Evolutionary conservation across 257 asterid genomes (phyloP).

Genomic region (Misopates orontium): DNA sequence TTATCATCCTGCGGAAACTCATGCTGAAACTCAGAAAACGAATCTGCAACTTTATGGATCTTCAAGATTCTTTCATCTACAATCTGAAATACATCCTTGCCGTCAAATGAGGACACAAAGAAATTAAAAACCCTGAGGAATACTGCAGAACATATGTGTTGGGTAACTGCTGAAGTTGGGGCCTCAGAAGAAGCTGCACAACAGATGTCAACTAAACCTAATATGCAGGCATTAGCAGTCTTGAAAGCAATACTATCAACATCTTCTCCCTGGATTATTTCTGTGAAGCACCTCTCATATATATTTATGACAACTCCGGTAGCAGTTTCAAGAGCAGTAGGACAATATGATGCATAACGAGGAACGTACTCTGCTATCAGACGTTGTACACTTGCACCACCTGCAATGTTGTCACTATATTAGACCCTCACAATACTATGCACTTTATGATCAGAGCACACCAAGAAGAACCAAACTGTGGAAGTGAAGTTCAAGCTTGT

Average conservation of each 20-base stretch:
- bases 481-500: slow-evolving; percentile 6
- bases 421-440: neutral
- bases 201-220: slow-evolving; percentile 73
- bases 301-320: slow-evolving; percentile 57
- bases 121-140: slow-evolving; percentile 61
- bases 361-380: slow-evolving; percentile 71
- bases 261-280: slow-evolving; percentile 63
- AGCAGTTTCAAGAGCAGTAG: slow-evolving; percentile 84
- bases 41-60: slow-evolving; percentile 52
- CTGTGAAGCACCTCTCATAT: slow-evolving; percentile 55
- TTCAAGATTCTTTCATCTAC: slow-evolving; percentile 57
- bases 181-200: slow-evolving; percentile 59
- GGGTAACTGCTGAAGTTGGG: slow-evolving; percentile 55
- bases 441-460: slow-evolving; percentile 1
- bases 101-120: slow-evolving; percentile 67
- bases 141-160: slow-evolving; percentile 63
- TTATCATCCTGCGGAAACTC: slow-evolving; percentile 58
- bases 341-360: slow-evolving; percentile 73
- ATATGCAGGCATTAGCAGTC: slow-evolving; percentile 77
- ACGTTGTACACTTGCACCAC: slow-evolving; percentile 68
- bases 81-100: slow-evolving; percentile 65
- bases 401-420: slow-evolving; percentile 43
- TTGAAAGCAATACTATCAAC: slow-evolving; percentile 70
- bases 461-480: neutral
- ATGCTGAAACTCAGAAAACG: slow-evolving; percentile 44